Evolutionary conservation across 2,329 filamentous ascomycete species (phyloP).

Genomic region (Penicillium fuscoglaucum): DNA sequence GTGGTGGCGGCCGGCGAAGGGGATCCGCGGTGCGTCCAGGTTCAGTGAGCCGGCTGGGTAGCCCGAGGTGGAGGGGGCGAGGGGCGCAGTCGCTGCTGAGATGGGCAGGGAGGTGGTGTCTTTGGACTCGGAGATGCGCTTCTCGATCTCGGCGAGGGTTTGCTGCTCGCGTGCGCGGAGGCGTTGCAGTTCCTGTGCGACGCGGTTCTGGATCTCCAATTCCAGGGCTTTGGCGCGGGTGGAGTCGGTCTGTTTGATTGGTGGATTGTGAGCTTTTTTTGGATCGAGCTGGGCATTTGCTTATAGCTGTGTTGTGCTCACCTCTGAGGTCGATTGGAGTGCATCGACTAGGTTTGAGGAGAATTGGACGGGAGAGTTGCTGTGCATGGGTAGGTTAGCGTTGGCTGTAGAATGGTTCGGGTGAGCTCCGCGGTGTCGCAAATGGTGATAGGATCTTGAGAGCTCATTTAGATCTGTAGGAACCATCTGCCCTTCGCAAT

Average conservation of each 20-base stretch:
- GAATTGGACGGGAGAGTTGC: constrained; percentile 62
- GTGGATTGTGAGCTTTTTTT: constrained; percentile 1
- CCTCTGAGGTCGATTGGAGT: constrained; percentile 82
- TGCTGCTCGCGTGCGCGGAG: constrained; percentile 70
- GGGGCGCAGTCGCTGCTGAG: constrained; percentile 31
- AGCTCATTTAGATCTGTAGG: not conserved
- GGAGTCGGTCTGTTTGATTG: constrained; percentile 70
- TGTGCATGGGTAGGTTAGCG: constrained; percentile 27
- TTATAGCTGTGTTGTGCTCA: constrained; percentile 46
- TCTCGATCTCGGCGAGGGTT: constrained; percentile 67
- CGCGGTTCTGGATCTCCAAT: constrained; percentile 83
- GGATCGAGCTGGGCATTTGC: not conserved
- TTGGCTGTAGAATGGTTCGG: not conserved
- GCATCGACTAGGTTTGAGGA: constrained; percentile 80
- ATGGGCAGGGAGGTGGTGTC: constrained; percentile 25
- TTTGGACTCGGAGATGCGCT: constrained; percentile 54
- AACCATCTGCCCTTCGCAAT: constrained; percentile 1
- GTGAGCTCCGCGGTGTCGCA: not conserved
- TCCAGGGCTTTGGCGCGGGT: constrained; percentile 81
- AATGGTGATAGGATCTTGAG: not conserved
- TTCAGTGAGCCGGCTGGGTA: constrained; percentile 35
- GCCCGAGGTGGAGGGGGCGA: constrained; percentile 21
- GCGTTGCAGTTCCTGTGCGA: constrained; percentile 78
- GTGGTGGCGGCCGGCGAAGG: constrained; percentile 44
- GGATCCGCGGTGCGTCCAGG: constrained; percentile 46